Conservation (phyloP, 306 rosid species). For the Ormosia semicastrata region DNA sequence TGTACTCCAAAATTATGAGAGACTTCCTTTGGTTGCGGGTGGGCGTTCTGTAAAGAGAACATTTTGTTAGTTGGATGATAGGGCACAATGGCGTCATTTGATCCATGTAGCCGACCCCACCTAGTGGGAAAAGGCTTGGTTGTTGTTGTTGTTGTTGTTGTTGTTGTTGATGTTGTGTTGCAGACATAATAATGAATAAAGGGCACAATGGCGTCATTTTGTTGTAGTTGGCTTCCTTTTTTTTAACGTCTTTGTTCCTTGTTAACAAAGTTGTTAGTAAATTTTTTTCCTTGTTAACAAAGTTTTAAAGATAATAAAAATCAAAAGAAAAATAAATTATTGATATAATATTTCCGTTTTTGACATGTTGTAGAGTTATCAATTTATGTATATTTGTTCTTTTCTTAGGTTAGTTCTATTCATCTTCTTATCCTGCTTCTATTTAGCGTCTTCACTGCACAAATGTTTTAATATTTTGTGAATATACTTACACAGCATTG, state of each 20-base stretch:
- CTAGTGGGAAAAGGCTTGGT: too few species aligned
- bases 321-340: not conserved
- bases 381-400: not conserved
- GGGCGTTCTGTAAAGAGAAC: not conserved
- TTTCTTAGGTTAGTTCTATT: not conserved
- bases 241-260: not conserved
- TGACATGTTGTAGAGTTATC: not conserved
- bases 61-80: not conserved
- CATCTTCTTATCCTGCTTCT: slow-evolving; percentile 12
- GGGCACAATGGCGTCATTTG: too few species aligned
- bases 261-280: not conserved
- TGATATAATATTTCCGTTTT: not conserved
- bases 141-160: too few species aligned
- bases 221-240: too few species aligned
- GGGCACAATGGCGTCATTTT: too few species aligned
- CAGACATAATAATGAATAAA: not conserved
- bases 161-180: too few species aligned
- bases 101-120: too few species aligned
- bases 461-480: slow-evolving; percentile 13
- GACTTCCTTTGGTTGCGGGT: not conserved
- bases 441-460: not conserved
- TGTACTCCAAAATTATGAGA: not conserved
- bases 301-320: not conserved
- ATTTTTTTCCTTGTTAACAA: not conserved
- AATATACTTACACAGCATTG: slow-evolving; percentile 62